Evolutionary conservation across 495 filamentous ascomycete species (phyloP).

Genomic region (Trichoderma erinaceum): DNA sequence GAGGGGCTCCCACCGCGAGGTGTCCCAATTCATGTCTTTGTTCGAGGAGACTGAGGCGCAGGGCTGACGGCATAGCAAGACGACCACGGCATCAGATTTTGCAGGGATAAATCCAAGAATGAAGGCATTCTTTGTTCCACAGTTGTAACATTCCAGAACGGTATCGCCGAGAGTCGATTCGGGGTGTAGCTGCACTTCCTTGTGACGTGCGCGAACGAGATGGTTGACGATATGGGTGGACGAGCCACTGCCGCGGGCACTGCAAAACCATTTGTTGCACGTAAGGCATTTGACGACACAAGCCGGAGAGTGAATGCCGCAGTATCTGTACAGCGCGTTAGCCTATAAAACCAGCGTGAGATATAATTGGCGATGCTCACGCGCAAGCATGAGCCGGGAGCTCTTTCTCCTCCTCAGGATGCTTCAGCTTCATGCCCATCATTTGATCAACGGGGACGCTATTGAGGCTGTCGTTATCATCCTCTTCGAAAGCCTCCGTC

Average conservation of each 20-base stretch:
- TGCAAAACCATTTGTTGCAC: constrained; percentile 99
- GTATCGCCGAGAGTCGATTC: constrained; percentile 94
- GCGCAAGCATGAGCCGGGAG: constrained; percentile 95
- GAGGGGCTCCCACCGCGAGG: constrained; percentile 92
- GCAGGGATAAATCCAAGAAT: constrained; percentile 99
- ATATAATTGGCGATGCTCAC: constrained; percentile 46
- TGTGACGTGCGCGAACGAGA: constrained; percentile 92
- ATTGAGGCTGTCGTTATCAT: constrained; percentile 87
- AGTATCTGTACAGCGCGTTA: constrained; percentile 58
- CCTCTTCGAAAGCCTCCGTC: constrained; percentile 77
- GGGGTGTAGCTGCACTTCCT: constrained; percentile 96
- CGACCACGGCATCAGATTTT: constrained; percentile 96
- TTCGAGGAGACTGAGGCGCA: constrained; percentile 90
- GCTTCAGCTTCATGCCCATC: constrained; percentile 57
- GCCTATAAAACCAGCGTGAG: constrained; percentile 17
- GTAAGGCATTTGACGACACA: constrained; percentile 93
- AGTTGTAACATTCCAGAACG: constrained; percentile 98
- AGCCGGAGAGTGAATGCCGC: constrained; percentile 91
- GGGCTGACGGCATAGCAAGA: constrained; percentile 92
- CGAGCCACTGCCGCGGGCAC: constrained; percentile 90
- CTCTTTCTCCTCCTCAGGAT: constrained; percentile 78
- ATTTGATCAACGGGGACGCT: constrained; percentile 74
- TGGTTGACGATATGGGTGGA: constrained; percentile 99
- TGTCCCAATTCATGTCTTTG: constrained; percentile 99
- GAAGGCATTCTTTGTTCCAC: constrained; percentile 98